phyloP scores from a whole-genome alignment of 2,329 filamentous ascomycete species.

The Aspergillus texensis region DNA sequence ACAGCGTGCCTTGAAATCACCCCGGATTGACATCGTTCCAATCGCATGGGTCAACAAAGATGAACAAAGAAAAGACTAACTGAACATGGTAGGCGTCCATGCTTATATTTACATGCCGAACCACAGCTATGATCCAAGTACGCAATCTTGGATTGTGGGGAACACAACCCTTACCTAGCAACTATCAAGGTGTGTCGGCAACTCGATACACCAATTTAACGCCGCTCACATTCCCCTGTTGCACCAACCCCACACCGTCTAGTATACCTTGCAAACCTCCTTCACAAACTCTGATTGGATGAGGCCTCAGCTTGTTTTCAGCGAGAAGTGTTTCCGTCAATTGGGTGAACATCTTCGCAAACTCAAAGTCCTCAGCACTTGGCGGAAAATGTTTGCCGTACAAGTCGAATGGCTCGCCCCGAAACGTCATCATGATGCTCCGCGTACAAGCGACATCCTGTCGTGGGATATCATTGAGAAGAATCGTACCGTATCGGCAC shows the following conservation, averaged over 20 bases:
- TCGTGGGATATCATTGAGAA: neutral
- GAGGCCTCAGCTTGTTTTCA: neutral
- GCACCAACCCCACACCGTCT: neutral
- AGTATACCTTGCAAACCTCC: neutral
- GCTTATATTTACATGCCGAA: neutral
- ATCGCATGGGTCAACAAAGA: neutral
- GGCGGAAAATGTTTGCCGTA: neutral
- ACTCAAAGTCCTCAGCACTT: neutral
- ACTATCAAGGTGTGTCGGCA: neutral
- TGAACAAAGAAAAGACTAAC: neutral
- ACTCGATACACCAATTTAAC: neutral
- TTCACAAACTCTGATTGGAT: slow-evolving; percentile 1
- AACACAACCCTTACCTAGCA: neutral
- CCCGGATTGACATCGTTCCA: neutral
- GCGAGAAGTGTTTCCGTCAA: neutral
- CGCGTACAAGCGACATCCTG: neutral
- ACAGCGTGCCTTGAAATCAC: neutral
- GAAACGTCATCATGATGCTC: neutral
- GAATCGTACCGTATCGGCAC: neutral
- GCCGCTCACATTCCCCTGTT: neutral
- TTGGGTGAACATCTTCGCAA: neutral
- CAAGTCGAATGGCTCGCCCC: neutral
- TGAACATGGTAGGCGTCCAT: neutral
- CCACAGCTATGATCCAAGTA: neutral
- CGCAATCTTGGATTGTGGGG: neutral